A percentile compares a stretch with the other conserved stretches of the same genome.
These are phyloP conservation scores for Calophaca sinica DNA, from an alignment of 306 rosid species.

Conservation along the genomic window DNA sequence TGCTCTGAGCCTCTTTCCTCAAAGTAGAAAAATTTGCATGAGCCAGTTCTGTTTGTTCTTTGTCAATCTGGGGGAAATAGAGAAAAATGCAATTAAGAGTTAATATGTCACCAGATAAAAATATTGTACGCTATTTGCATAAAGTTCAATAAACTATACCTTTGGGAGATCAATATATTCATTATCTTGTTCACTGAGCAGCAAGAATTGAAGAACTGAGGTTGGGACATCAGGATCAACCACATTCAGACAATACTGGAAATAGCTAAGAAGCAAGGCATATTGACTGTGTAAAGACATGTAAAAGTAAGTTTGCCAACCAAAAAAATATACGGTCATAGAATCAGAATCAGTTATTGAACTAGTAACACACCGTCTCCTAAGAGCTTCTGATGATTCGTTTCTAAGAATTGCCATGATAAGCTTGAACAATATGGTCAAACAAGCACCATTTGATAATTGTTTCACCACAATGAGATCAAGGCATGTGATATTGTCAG, in stretches of 20 bases:
- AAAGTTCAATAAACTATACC: slow-evolving; percentile 53
- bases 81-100: slow-evolving; percentile 9
- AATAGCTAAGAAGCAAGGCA: slow-evolving; percentile 92
- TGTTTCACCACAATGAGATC: slow-evolving; percentile 85
- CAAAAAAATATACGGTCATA: slow-evolving; percentile 44
- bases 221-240: slow-evolving; percentile 92
- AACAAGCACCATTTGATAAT: slow-evolving; percentile 92
- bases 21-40: slow-evolving; percentile 83
- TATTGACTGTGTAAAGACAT: slow-evolving; percentile 76
- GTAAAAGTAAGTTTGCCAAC: slow-evolving; percentile 56
- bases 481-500: slow-evolving; percentile 79
- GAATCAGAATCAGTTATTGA: slow-evolving; percentile 20
- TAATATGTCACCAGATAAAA: slow-evolving; percentile 6
- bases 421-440: slow-evolving; percentile 88
- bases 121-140: neutral
- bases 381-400: slow-evolving; percentile 92
- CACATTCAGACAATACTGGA: slow-evolving; percentile 91
- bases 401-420: slow-evolving; percentile 80
- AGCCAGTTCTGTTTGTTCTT: slow-evolving; percentile 87
- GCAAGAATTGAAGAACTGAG: slow-evolving; percentile 82
- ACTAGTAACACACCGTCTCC: slow-evolving; percentile 78
- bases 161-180: slow-evolving; percentile 90
- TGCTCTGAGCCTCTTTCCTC: slow-evolving; percentile 88
- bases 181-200: slow-evolving; percentile 80
- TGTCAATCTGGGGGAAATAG: slow-evolving; percentile 68